phyloP scores from a whole-genome alignment of 306 rosid genomes.

The Benincasa hispida region DNA sequence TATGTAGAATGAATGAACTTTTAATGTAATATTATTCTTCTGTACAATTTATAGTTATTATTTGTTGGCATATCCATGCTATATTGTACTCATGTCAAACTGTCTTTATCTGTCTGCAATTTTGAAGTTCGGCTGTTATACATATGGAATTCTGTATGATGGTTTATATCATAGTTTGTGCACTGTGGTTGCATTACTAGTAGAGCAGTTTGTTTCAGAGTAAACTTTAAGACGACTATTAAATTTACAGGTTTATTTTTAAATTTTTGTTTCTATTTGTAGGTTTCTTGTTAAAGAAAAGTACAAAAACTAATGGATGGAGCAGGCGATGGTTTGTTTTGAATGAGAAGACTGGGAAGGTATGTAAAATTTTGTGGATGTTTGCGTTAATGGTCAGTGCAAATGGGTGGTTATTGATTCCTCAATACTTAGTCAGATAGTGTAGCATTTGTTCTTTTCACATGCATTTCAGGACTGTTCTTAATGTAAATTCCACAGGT shows the following conservation, averaged over 20 bases:
- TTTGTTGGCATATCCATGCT: neutral
- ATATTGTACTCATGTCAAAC: neutral
- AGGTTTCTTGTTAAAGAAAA: constrained; percentile 83
- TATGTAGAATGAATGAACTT: neutral
- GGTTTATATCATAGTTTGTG: neutral
- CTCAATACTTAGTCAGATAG: neutral
- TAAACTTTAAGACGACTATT: neutral
- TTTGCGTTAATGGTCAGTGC: neutral
- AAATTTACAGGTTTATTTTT: neutral
- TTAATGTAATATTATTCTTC: neutral
- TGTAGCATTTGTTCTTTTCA: neutral
- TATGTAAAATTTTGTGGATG: constrained; percentile 16
- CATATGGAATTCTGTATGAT: neutral
- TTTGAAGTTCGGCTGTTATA: neutral
- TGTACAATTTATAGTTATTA: neutral
- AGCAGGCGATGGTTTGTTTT: constrained; percentile 95
- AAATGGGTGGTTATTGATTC: neutral
- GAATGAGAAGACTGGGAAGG: constrained; percentile 96
- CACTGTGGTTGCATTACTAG: neutral
- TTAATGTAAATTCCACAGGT: neutral
- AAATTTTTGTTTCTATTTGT: constrained; percentile 6
- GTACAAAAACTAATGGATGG: constrained; percentile 91
- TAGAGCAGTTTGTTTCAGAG: neutral
- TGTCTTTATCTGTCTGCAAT: neutral
- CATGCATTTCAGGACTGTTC: neutral